Evolutionary conservation across 2,329 filamentous ascomycete genomes (phyloP).

Genomic region (Aurifilum marmelostoma): DNA sequence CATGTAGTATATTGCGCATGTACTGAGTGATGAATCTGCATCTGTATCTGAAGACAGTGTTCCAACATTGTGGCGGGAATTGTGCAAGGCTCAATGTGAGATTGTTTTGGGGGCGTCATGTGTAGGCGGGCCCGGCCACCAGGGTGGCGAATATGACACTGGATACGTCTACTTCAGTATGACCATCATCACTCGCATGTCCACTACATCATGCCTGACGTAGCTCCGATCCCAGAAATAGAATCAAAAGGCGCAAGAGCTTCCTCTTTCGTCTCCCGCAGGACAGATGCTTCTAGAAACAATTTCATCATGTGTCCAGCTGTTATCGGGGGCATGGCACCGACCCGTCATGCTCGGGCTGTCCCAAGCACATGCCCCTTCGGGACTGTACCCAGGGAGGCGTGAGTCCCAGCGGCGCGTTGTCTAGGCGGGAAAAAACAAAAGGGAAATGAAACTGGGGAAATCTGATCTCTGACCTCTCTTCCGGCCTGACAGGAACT

Average conservation of each 20-base stretch:
- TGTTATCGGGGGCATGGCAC: constrained; percentile 5
- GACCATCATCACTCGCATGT: neutral
- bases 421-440: neutral
- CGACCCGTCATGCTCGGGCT: neutral
- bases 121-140: neutral
- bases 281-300: neutral
- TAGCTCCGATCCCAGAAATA: neutral
- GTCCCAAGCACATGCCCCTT: constrained; percentile 15
- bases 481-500: neutral
- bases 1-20: neutral
- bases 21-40: neutral
- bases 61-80: neutral
- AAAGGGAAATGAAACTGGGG: constrained; percentile 6
- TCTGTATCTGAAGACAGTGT: neutral
- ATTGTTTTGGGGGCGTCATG: neutral
- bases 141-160: neutral
- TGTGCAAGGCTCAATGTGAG: neutral
- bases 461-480: neutral
- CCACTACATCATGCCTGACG: constrained; percentile 2
- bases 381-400: neutral
- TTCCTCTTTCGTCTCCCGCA: constrained; percentile 10
- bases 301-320: constrained; percentile 2
- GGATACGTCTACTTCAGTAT: no score
- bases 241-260: neutral
- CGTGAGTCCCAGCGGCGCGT: neutral